Percentiles rank a stretch among this genome's conserved stretches.
Conservation (phyloP, 306 rosid species). For the Lathyrus oleraceus region DNA sequence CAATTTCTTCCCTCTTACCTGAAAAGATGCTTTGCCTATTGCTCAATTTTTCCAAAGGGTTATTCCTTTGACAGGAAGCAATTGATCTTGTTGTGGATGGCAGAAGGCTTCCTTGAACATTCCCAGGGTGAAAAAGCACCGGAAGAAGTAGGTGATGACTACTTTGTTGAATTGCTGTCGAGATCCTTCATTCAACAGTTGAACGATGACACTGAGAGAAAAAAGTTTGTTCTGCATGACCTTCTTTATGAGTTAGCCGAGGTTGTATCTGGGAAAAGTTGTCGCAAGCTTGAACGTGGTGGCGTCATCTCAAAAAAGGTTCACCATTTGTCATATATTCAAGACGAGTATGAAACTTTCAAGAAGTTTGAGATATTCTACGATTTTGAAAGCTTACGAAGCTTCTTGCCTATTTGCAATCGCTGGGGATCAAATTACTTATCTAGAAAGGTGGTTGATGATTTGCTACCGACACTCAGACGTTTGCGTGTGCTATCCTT, state of each 20-base stretch:
- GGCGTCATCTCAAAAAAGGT: not conserved
- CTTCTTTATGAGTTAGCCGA: conserved; percentile 9
- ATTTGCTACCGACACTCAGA: not conserved
- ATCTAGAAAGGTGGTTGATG: not conserved
- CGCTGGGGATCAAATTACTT: not conserved
- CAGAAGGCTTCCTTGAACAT: conserved; percentile 35
- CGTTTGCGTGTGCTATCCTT: not conserved
- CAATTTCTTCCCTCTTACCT: not conserved
- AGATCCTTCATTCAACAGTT: conserved; percentile 1
- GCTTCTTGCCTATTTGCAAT: not conserved
- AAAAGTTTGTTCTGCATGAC: not conserved
- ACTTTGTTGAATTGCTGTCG: conserved; percentile 26
- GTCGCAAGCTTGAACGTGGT: not conserved
- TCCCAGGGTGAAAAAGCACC: not conserved
- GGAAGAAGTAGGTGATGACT: conserved; percentile 34
- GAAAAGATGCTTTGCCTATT: conserved; percentile 26
- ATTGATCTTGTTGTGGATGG: conserved; percentile 43
- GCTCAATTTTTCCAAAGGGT: conserved; percentile 13
- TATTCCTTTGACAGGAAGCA: not conserved
- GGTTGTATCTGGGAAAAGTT: not conserved
- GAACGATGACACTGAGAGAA: not conserved
- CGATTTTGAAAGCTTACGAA: not conserved
- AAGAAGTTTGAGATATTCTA: not conserved
- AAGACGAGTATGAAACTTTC: not conserved
- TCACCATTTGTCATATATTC: not conserved